Evolutionary conservation across 495 filamentous ascomycete species (phyloP).

Genomic region (Penicillium pancosmium): DNA sequence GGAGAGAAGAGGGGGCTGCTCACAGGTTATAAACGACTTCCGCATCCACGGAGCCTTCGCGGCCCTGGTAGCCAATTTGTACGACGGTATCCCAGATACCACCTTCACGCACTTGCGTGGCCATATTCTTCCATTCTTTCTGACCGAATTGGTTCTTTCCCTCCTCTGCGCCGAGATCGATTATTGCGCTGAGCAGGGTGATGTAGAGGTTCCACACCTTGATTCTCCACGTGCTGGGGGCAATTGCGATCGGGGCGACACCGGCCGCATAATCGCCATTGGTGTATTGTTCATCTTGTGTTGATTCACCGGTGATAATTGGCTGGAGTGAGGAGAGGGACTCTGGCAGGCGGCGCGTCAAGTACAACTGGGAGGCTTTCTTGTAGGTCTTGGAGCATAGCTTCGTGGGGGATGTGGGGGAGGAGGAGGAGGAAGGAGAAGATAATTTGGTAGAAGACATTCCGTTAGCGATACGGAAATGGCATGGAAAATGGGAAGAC

Average conservation of each 20-base stretch:
- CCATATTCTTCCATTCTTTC: slow-evolving; percentile 78
- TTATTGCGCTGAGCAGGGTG: slow-evolving; percentile 84
- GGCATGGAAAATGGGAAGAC: slow-evolving; percentile 8
- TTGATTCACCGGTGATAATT: slow-evolving; percentile 58
- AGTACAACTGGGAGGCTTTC: slow-evolving; percentile 85
- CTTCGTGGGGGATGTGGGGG: slow-evolving; percentile 62
- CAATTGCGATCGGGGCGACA: slow-evolving; percentile 69
- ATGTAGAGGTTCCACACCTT: slow-evolving; percentile 98
- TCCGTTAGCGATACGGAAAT: slow-evolving; percentile 39
- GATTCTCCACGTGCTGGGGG: slow-evolving; percentile 76
- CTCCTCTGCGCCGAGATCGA: slow-evolving; percentile 87
- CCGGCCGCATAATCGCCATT: slow-evolving; percentile 38
- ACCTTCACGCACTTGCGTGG: slow-evolving; percentile 79
- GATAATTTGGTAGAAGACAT: slow-evolving; percentile 51
- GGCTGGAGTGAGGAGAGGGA: slow-evolving; percentile 81
- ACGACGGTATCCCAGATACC: slow-evolving; percentile 92
- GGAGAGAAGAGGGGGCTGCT: slow-evolving; percentile 29
- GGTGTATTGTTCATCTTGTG: slow-evolving; percentile 38
- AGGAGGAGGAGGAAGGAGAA: slow-evolving; percentile 43
- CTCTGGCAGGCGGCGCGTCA: slow-evolving; percentile 89
- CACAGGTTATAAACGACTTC: slow-evolving; percentile 94
- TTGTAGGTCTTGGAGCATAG: slow-evolving; percentile 69
- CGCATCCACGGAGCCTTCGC: slow-evolving; percentile 87
- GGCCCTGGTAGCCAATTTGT: slow-evolving; percentile 77
- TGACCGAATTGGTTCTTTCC: slow-evolving; percentile 85